These are phyloP conservation scores for Jacaranda mimosifolia DNA, from an alignment of 257 asterid species.

Conservation along the genomic window DNA sequence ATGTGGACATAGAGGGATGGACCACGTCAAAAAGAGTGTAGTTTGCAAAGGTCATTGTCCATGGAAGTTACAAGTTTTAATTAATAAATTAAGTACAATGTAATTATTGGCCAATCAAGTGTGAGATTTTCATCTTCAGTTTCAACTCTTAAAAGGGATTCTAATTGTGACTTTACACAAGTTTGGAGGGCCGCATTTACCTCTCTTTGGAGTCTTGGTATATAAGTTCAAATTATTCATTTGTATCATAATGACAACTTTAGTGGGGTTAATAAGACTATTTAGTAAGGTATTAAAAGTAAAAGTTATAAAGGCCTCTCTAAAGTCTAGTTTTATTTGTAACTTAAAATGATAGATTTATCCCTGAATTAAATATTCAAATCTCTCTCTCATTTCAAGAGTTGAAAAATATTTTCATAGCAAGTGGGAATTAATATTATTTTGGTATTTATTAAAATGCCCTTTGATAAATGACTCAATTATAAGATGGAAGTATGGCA, in stretches of 20 bases:
- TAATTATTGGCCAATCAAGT: not conserved
- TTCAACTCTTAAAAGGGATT: too few species aligned
- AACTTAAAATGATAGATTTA: not conserved
- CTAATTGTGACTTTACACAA: too few species aligned
- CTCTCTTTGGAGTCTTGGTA: not conserved
- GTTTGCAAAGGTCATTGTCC: conserved; percentile 21
- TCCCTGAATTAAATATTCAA: not conserved
- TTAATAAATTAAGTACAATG: not conserved
- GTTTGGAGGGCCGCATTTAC: too few species aligned
- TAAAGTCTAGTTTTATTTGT: not conserved
- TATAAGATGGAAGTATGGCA: too few species aligned
- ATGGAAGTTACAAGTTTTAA: not conserved
- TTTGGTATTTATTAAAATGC: too few species aligned
- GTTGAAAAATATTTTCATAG: too few species aligned
- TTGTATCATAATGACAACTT: not conserved
- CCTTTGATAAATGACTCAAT: too few species aligned
- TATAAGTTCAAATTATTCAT: too few species aligned
- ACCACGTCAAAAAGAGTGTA: conserved; percentile 5
- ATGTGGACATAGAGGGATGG: conserved; percentile 20
- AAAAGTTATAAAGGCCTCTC: not conserved
- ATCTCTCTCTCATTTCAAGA: too few species aligned
- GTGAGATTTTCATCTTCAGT: not conserved
- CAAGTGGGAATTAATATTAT: too few species aligned
- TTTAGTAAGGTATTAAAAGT: not conserved
- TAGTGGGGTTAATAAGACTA: not conserved